Conservation (phyloP, 805 yeast genomes). For the Teunomyces aglyptinius region DNA sequence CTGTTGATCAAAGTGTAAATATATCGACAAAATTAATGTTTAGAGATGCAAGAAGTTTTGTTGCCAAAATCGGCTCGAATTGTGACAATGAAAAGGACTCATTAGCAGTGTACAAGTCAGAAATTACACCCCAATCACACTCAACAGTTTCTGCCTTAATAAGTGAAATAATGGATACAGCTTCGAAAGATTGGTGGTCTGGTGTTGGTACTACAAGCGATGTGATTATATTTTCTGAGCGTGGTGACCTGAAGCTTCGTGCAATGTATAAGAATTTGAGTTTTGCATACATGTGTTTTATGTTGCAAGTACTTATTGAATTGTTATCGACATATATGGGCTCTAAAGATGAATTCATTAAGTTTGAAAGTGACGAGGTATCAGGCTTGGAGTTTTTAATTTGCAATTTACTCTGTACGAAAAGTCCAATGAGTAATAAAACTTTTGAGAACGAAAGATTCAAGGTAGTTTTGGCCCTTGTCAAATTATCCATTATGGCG, state of each 20-base stretch:
- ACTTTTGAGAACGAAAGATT: too few species aligned
- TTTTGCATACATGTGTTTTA: slow-evolving; percentile 64
- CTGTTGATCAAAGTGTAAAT: too few species aligned
- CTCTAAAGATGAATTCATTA: slow-evolving; percentile 77
- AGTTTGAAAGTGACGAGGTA: slow-evolving; percentile 59
- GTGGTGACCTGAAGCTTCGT: neutral
- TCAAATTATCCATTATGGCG: neutral
- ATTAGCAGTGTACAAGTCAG: too few species aligned
- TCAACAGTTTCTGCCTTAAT: slow-evolving; percentile 18
- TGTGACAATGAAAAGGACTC: too few species aligned
- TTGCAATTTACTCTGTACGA: neutral
- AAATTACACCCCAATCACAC: neutral
- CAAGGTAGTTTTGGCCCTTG: neutral
- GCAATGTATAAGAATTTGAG: slow-evolving; percentile 19
- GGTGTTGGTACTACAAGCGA: slow-evolving; percentile 1
- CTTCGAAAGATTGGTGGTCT: slow-evolving; percentile 13
- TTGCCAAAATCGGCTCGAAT: too few species aligned
- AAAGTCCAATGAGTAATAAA: neutral
- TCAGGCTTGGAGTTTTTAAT: neutral
- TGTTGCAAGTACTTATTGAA: slow-evolving; percentile 68
- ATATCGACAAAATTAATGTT: too few species aligned
- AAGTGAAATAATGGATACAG: slow-evolving; percentile 5
- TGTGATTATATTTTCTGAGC: neutral
- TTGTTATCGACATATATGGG: slow-evolving; percentile 73
- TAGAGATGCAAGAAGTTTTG: too few species aligned